phyloP scores from a whole-genome alignment of 371 early-diverging fungal genomes.

The Mucor irregularis region DNA sequence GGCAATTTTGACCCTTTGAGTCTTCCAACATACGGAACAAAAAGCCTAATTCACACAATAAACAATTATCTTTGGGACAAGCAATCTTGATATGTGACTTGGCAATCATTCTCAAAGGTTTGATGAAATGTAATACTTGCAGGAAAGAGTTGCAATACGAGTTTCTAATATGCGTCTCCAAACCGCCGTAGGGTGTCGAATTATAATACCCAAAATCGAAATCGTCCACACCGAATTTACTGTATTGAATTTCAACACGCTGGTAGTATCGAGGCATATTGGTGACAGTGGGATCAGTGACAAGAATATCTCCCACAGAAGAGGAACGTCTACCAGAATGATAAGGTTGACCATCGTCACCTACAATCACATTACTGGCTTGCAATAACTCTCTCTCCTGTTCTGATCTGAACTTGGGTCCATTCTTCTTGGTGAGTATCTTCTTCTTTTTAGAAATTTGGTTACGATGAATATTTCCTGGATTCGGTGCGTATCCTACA shows the following conservation, averaged over 20 bases:
- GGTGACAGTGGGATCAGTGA: slow-evolving; percentile 36
- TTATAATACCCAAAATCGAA: slow-evolving; percentile 96
- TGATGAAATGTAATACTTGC: slow-evolving; percentile 79
- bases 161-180: slow-evolving; percentile 90
- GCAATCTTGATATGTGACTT: slow-evolving; percentile 71
- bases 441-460: slow-evolving; percentile 61
- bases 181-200: slow-evolving; percentile 78
- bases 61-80: slow-evolving; percentile 77
- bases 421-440: slow-evolving; percentile 42
- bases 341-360: slow-evolving; percentile 22
- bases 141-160: slow-evolving; percentile 89
- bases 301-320: slow-evolving; percentile 34
- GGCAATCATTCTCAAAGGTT: slow-evolving; percentile 64
- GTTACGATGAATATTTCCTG: slow-evolving; percentile 75
- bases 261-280: slow-evolving; percentile 71
- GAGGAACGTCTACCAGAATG: slow-evolving; percentile 40
- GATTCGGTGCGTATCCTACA: slow-evolving; percentile 91
- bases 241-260: slow-evolving; percentile 82
- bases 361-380: slow-evolving; percentile 36
- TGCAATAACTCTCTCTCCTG: slow-evolving; percentile 71
- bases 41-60: slow-evolving; percentile 91
- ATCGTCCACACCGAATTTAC: slow-evolving; percentile 94
- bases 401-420: slow-evolving; percentile 87
- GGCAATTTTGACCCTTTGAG: slow-evolving; percentile 89
- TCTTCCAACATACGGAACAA: slow-evolving; percentile 90